Evolutionary conservation across 1,284 basidiomycete genomes (phyloP).

Genomic region (Cryptococcus depauperatus): DNA sequence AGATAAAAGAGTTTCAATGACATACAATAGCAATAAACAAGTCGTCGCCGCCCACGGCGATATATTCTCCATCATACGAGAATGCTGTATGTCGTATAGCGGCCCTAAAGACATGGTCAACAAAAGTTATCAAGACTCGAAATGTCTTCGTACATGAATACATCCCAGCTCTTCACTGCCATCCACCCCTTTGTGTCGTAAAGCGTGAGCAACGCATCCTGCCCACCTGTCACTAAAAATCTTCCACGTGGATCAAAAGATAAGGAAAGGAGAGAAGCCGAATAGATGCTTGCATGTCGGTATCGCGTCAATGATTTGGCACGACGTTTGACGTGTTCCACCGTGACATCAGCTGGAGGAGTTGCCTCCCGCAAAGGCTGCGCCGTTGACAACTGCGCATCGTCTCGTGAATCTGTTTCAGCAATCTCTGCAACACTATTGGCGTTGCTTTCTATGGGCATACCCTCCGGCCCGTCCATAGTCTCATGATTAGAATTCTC

Average conservation of each 20-base stretch:
- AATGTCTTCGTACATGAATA: conserved; percentile 20
- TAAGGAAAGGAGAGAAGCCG: conserved; percentile 24
- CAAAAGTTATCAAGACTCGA: background rate
- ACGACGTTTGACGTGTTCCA: conserved; percentile 13
- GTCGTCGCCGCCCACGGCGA: conserved; percentile 38
- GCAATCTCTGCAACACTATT: too few species aligned
- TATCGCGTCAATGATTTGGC: conserved; percentile 25
- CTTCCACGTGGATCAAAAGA: conserved; percentile 28
- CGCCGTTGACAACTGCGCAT: conserved; percentile 1
- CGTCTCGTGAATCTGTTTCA: too few species aligned
- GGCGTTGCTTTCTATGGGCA: too few species aligned
- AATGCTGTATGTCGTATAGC: conserved; percentile 35
- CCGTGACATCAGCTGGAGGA: conserved; percentile 4
- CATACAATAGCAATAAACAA: conserved; percentile 26
- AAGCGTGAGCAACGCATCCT: conserved; percentile 34
- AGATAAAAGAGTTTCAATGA: background rate
- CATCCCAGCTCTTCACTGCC: conserved; percentile 31
- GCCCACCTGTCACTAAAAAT: conserved; percentile 34
- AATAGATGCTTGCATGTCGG: conserved; percentile 20
- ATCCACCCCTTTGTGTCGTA: conserved; percentile 34
- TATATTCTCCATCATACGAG: conserved; percentile 34
- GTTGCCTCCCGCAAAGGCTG: conserved; percentile 8
- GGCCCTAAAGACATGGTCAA: conserved; percentile 12
- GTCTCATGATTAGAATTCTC: too few species aligned
- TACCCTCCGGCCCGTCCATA: too few species aligned